Base-by-base conservation (phyloP, 1,284 basidiomycete species). In the Apiotrichum sp. region DNA sequence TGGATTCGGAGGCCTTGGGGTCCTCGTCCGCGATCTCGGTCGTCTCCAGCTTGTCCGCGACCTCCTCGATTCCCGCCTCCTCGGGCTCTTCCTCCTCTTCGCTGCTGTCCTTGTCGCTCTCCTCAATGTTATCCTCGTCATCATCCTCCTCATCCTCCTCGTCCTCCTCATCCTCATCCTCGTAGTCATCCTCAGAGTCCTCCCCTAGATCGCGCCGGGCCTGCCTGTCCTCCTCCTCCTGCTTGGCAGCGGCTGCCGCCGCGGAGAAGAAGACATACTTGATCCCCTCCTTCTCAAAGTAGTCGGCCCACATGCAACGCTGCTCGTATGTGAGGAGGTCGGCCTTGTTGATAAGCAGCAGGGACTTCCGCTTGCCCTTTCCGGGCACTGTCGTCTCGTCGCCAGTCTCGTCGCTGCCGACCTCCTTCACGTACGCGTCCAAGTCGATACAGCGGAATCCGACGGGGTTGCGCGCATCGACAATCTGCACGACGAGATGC, bases 191-290 rank as follows among this genome's bases (percentile, higher is more conserved):
- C 7, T 62, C 64, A 16, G 61, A 59, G 10, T 57, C 56, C 16
- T 62, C 65, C 0, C 73, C 72, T 6, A 72, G 75, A 45, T 71
- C 67, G 51, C 74, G 56, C 46, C 64, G 61, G 55, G 64, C 58
- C 57, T 67, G 67, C 69, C 52, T 80, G 33, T 84, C 82, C 11
- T 84, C 85, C 71, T 77, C 75, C 58, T 89, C 82, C 63, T 95
- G 93, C 29, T 90, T 71, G 6, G 90, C 92, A 8, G 86, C 82
- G 11, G 92, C 92, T 76, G 92, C 87, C 10, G 87, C 83, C 5
- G 96, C 96, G 34, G 95, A 98, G 81, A 96, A 98, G 76, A 98
- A 99, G 0, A 91, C 93, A 68, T 91, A 98, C 58, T 81, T 81
- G 48, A 98, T 82, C 6, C 83, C 82, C 65, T 90, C 81, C 16